Evolutionary conservation across 2,329 filamentous ascomycete species (phyloP).

Genomic region (Penicillium sp.): DNA sequence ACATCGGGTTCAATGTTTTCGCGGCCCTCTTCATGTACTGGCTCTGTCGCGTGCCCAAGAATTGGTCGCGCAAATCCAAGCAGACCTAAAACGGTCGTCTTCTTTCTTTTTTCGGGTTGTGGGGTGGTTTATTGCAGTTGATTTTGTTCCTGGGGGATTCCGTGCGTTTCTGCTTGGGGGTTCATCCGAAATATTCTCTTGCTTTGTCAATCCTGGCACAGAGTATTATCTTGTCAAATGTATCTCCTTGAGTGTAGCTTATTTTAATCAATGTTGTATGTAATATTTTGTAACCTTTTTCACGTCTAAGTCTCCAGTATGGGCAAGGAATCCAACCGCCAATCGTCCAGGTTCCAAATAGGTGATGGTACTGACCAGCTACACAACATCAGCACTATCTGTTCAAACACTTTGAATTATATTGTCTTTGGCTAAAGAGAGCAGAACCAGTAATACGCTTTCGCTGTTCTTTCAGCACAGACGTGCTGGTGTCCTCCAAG

Average conservation of each 20-base stretch:
- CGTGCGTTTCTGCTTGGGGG: not conserved
- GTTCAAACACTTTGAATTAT: too few relatives aligned
- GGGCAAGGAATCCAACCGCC: not conserved
- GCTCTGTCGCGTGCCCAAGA: conserved; percentile 53
- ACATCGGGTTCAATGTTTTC: conserved; percentile 51
- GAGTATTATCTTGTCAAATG: not conserved
- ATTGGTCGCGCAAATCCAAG: conserved; percentile 45
- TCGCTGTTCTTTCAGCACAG: too few relatives aligned
- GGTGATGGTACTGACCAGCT: too few relatives aligned
- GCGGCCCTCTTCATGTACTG: conserved; percentile 54
- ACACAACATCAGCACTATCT: too few relatives aligned
- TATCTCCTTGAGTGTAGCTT: not conserved
- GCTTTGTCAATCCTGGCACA: not conserved
- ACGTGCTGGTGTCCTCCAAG: too few relatives aligned
- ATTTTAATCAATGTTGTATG: not conserved
- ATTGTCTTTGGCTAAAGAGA: too few relatives aligned
- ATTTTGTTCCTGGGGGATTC: not conserved
- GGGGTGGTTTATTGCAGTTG: not conserved
- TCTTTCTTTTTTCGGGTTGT: not conserved
- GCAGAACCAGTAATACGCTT: too few relatives aligned
- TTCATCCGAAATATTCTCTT: not conserved
- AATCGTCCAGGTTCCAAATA: too few relatives aligned
- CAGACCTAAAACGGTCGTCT: conserved; percentile 16
- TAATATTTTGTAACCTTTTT: not conserved
- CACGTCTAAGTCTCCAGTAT: not conserved